Percentiles rank a stretch among this genome's conserved stretches.
phyloP scores from a whole-genome alignment of 805 yeast genomes.

The Peterozyma toletana region DNA sequence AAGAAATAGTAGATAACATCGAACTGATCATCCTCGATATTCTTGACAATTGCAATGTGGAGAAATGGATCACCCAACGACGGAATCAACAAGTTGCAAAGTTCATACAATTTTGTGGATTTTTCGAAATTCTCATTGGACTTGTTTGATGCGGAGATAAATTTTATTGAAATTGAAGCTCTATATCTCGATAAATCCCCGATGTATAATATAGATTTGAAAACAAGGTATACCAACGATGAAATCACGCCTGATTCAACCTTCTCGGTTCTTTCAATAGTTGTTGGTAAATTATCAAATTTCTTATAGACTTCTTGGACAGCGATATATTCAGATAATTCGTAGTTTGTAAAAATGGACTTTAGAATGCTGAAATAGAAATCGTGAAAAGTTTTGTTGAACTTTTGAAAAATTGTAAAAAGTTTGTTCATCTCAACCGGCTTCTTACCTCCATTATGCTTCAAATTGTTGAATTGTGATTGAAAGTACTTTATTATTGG shows the following conservation, averaged over 20 bases:
- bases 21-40: constrained; percentile 39
- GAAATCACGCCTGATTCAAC: constrained; percentile 20
- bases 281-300: constrained; percentile 11
- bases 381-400: constrained; percentile 34
- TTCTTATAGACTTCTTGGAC: constrained; percentile 23
- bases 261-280: no score
- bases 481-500: constrained; percentile 57
- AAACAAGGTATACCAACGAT: constrained; percentile 32
- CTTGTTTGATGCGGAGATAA: constrained; percentile 22
- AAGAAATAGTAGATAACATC: constrained; percentile 45
- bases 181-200: constrained; percentile 58
- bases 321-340: constrained; percentile 27
- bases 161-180: constrained; percentile 37
- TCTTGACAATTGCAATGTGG: constrained; percentile 49
- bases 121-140: constrained; percentile 33
- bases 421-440: constrained; percentile 53
- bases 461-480: constrained; percentile 19
- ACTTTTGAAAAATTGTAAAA: constrained; percentile 43
- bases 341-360: constrained; percentile 28
- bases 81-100: constrained; percentile 53
- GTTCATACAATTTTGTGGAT: constrained; percentile 38
- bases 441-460: constrained; percentile 12
- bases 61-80: constrained; percentile 63
- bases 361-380: constrained; percentile 40
- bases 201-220: constrained; percentile 42